Evolutionary conservation across 768 basidiomycete species (phyloP), one percentile per base, ranked within the genome.

Genomic region (Mycena amicta): DNA sequence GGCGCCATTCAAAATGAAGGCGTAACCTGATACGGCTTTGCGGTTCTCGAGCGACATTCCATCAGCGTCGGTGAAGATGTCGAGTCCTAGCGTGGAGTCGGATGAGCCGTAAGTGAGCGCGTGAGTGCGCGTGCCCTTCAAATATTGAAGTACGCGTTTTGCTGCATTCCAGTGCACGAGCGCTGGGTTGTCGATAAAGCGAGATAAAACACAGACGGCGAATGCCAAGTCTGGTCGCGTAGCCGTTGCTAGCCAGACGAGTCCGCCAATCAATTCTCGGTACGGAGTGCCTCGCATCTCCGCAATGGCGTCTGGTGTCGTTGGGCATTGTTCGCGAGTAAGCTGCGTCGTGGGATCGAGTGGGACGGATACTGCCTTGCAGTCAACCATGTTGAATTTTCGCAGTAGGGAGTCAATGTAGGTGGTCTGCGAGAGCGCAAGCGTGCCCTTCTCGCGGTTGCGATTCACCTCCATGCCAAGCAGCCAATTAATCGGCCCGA

Each of bases 381-480:
- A 46, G 33, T 57, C 27, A 4, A 3, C 27, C 47, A 57, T 50
- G 40, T 57, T 57, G 50, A 70, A 70, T 41, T 65, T 53, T 5
- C 51, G 46, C 11, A 76, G 60, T 0, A 74, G 52, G 3, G 64
- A 51, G 22, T 68, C 53, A 12, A 77, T 66, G 37, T 73, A 76
- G 5, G 59, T 58, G 0, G 61, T 52, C 49, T 78, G 75, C 8
- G 64, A 69, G 11, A 74, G 52, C 15, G 67, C 59, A 13, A 78
- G 59, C 3, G 58, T 53, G 8, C 64, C 55, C 8, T 57, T 29
- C n/a, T 60, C 33, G 0, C 59, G 15, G 28, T 69, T 55, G 6
- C 65, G 62, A 1, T 53, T 50, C 11, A 80, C 57, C 27, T 72
- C 62, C n/a, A 77, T 67, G 2, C 75, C 72, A 2, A 79, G 59